Base-by-base conservation (phyloP, 2,329 filamentous ascomycete genomes). In the Stagonosporopsis rhizophila region DNA sequence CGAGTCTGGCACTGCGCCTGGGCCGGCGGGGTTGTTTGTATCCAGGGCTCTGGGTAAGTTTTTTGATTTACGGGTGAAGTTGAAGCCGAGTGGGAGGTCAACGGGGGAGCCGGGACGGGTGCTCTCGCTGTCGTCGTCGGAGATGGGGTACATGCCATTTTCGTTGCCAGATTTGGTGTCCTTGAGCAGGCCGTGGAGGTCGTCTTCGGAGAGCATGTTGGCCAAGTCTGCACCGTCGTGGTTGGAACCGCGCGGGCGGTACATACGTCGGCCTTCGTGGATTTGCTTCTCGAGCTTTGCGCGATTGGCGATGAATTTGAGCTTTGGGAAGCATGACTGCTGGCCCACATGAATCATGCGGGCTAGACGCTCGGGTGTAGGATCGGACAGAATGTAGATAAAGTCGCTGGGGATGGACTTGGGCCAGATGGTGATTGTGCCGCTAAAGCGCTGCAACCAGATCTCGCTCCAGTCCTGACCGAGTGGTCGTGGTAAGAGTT, bases 401-500 rank as follows among this genome's bases (percentile, higher is more conserved):
- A 97, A 96, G 77, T 99, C 95, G 1, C 87, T 89, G 1, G 86
- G 79, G 3, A 87, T 80, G 12, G 87, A 89, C 74, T 92, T 92
- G 7, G 95, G 95, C 93, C 94, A 98, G 70, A 99, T 93, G 12
- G 95, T 99, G 61, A 98, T 89, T 9, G 92, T 98, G 25, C 95
- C 95, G 61, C 89, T 90, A 75, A 99, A 99, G 56, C 92, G 87
- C 75, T 99, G 95, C 44, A 99, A 84, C 91, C 94, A 99, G 20
- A 99, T 87, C 76, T 96, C 90, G 56, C 89, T 93, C 95, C 95
- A 99, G 74, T 99, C 95, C 75, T 98, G 94, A 2, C 93, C 94
- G 20, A 98, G 77, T 0, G 92, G 92, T 0, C 95, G 87, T 0
- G 95, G 95, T 0, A 99, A 85, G 4, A 99, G 83, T 76, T 99